phyloP scores from a whole-genome alignment of 164 flowering plant genomes.

The Santalum album region DNA sequence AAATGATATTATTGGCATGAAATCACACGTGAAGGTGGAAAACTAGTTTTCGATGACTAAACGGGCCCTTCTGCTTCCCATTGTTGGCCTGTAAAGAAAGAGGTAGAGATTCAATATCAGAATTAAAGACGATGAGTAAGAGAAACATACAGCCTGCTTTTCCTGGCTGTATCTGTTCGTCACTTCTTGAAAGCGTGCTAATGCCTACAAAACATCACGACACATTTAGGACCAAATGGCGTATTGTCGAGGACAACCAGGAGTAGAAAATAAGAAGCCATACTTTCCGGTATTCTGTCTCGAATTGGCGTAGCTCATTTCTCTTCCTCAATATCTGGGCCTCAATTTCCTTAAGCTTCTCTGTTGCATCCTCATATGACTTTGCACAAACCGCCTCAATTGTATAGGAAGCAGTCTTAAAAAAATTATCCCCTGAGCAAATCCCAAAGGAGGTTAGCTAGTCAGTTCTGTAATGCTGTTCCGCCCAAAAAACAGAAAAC shows the following conservation, averaged over 20 bases:
- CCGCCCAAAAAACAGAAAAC: neutral
- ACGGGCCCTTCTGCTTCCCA: too few species aligned
- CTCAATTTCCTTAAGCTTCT: conserved; percentile 81
- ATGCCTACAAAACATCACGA: conserved; percentile 44
- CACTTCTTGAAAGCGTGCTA: conserved; percentile 92
- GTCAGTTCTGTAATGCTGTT: neutral
- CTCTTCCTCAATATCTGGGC: conserved; percentile 83
- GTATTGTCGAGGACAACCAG: neutral
- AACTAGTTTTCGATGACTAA: too few species aligned
- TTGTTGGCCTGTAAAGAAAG: too few species aligned
- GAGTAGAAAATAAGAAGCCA: conserved; percentile 1
- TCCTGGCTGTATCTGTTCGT: conserved; percentile 83
- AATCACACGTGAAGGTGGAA: too few species aligned
- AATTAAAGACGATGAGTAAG: too few species aligned
- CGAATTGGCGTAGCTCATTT: conserved; percentile 93
- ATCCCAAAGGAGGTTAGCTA: neutral
- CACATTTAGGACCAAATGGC: neutral
- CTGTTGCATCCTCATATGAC: conserved; percentile 69
- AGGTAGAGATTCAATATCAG: too few species aligned
- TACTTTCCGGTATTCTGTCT: conserved; percentile 86
- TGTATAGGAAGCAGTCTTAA: conserved; percentile 83
- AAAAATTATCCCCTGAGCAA: conserved; percentile 86
- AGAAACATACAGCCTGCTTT: conserved; percentile 82
- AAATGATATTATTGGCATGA: too few species aligned
- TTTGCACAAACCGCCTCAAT: conserved; percentile 93